Percentiles rank a stretch among this genome's conserved stretches.
Evolutionary conservation across 208 protist species (phyloP).

Genomic region (Leishmania guyanensis): DNA sequence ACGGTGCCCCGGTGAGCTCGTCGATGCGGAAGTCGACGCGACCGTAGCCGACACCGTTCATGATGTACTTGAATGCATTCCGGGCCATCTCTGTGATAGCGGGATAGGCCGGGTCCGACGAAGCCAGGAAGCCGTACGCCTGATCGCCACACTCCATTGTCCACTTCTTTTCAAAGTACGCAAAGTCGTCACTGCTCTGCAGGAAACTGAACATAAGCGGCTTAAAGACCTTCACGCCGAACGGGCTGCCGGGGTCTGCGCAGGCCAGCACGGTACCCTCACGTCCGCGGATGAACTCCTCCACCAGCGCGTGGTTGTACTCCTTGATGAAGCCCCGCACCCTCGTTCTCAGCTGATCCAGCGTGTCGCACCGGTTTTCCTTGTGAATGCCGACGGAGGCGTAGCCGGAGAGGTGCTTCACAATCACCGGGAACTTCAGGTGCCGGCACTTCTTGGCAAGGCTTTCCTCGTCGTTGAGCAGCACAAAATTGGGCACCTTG

Average conservation of each 20-base stretch:
- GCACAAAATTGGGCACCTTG: slow-evolving; percentile 80
- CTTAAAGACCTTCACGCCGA: slow-evolving; percentile 83
- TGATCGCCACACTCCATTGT: slow-evolving; percentile 67
- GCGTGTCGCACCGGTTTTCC: slow-evolving; percentile 80
- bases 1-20: slow-evolving; percentile 56
- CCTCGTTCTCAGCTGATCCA: slow-evolving; percentile 76
- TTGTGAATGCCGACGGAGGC: slow-evolving; percentile 87
- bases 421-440: slow-evolving; percentile 89
- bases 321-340: slow-evolving; percentile 71
- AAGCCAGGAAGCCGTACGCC: slow-evolving; percentile 66
- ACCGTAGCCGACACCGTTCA: slow-evolving; percentile 88
- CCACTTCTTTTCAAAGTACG: slow-evolving; percentile 92
- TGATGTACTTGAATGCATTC: slow-evolving; percentile 82
- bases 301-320: slow-evolving; percentile 86
- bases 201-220: slow-evolving; percentile 89
- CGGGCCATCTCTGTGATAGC: slow-evolving; percentile 77
- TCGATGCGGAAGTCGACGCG: slow-evolving; percentile 90
- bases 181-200: slow-evolving; percentile 77
- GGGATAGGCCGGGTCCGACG: slow-evolving; percentile 73
- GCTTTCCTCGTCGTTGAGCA: slow-evolving; percentile 65
- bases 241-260: slow-evolving; percentile 65
- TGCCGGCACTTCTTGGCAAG: slow-evolving; percentile 86
- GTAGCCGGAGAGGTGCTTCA: slow-evolving; percentile 89
- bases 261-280: slow-evolving; percentile 87
- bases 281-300: slow-evolving; percentile 86